Evolutionary conservation across 352 stramenopile genomes (phyloP).

Genomic region (Pythium biforme): DNA sequence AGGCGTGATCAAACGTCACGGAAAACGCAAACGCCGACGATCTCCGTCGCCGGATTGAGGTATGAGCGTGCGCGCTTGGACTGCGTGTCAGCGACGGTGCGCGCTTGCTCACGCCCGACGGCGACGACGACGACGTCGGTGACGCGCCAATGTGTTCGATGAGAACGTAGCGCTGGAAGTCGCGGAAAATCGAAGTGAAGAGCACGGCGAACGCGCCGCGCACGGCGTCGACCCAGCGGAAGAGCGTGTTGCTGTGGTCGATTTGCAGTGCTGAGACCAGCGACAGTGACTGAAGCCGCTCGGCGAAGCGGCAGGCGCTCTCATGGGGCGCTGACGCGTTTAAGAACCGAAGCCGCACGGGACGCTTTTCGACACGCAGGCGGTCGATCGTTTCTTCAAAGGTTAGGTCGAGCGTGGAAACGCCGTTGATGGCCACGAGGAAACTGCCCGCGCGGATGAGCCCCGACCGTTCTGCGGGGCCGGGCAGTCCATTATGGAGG

Average conservation of each 20-base stretch:
- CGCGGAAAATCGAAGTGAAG: constrained; percentile 63
- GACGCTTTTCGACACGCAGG: constrained; percentile 43
- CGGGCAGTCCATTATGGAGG: constrained; percentile 54
- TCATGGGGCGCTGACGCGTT: constrained; percentile 49
- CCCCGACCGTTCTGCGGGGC: constrained; percentile 58
- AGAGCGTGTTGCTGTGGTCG: constrained; percentile 38
- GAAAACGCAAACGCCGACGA: constrained; percentile 49
- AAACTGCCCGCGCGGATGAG: constrained; percentile 55
- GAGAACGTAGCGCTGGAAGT: constrained; percentile 50
- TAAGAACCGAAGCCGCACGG: constrained; percentile 61
- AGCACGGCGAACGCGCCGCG: constrained; percentile 60
- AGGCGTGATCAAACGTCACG: constrained; percentile 51
- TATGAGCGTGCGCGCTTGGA: constrained; percentile 10
- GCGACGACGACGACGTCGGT: background rate
- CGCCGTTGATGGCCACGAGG: constrained; percentile 68
- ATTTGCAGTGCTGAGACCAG: constrained; percentile 50
- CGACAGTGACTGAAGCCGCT: constrained; percentile 51
- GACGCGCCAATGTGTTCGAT: constrained; percentile 33
- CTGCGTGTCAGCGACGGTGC: background rate
- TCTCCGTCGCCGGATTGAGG: constrained; percentile 26
- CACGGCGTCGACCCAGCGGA: constrained; percentile 61
- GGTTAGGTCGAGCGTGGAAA: constrained; percentile 56
- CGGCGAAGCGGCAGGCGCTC: constrained; percentile 57
- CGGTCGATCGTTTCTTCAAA: constrained; percentile 67
- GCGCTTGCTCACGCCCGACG: constrained; percentile 2